Conservation (phyloP, 371 early-diverging fungal species). For the Rhizomucor pusillus region DNA sequence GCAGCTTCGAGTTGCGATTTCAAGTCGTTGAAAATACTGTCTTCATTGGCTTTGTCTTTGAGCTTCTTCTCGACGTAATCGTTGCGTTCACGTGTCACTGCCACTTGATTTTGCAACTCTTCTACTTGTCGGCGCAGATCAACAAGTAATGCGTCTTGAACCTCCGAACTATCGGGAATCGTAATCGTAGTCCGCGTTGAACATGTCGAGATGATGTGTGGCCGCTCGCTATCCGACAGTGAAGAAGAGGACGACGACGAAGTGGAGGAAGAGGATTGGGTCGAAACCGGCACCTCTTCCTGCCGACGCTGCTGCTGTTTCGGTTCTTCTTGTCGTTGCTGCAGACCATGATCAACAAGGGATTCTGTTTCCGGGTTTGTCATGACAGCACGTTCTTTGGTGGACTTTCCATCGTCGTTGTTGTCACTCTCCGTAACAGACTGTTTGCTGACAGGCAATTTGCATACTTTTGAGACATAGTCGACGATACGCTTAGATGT, state of each 20-base stretch:
- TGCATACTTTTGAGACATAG: no score
- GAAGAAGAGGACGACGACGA: conserved; percentile 5
- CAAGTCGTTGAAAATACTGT: no score
- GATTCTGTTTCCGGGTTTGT: no score
- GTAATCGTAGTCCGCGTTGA: conserved; percentile 12
- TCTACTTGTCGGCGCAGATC: conserved; percentile 14
- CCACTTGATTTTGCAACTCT: conserved; percentile 13
- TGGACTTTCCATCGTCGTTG: no score
- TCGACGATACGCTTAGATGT: no score
- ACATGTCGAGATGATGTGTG: neutral
- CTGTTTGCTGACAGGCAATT: no score
- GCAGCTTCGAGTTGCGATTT: neutral
- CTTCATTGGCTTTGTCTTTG: neutral
- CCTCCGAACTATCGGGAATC: conserved; percentile 4
- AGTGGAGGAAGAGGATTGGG: conserved; percentile 80
- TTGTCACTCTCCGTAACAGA: no score
- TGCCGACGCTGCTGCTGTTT: neutral
- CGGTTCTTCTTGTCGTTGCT: neutral
- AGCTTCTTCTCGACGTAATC: conserved; percentile 12
- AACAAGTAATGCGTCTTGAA: neutral
- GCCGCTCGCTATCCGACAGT: neutral
- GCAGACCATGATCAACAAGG: no score
- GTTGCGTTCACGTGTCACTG: conserved; percentile 15
- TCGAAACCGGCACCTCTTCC: conserved; percentile 26
- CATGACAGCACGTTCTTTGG: no score